These are phyloP conservation scores for Tetrapisispora namnaoensis DNA, from an alignment of 805 yeast species.

Conservation along the genomic window DNA sequence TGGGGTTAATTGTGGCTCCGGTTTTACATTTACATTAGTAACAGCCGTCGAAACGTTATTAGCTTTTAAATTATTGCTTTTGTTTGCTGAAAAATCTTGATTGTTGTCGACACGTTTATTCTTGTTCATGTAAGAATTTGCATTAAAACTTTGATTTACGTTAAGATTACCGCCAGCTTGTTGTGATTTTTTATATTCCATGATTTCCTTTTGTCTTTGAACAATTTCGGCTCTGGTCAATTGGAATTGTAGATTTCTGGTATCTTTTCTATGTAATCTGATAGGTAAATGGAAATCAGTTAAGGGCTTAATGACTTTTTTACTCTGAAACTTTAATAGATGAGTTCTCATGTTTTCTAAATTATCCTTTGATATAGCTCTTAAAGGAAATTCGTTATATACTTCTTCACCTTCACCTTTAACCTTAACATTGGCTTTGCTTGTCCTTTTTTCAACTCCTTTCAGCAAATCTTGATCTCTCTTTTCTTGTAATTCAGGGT, in stretches of 20 bases:
- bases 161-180: conserved; percentile 12
- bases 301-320: conserved; percentile 60
- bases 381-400: conserved; percentile 38
- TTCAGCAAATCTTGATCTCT: conserved; percentile 18
- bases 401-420: conserved; percentile 21
- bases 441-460: conserved; percentile 3
- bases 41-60: neutral
- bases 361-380: conserved; percentile 65
- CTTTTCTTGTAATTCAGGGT: conserved; percentile 23
- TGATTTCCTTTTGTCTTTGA: conserved; percentile 43
- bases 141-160: conserved; percentile 9
- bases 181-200: conserved; percentile 28
- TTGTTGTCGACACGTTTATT: conserved; percentile 11
- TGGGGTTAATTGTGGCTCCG: conserved; percentile 2
- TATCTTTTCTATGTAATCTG: conserved; percentile 86
- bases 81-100: neutral
- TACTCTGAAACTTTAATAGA: conserved; percentile 69
- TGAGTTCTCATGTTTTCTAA: conserved; percentile 67
- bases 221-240: conserved; percentile 70
- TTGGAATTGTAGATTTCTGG: conserved; percentile 81
- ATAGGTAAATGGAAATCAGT: conserved; percentile 71
- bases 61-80: conserved; percentile 11
- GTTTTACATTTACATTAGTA: neutral
- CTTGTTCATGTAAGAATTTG: conserved; percentile 15
- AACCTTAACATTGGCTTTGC: conserved; percentile 5